Base-by-base conservation (phyloP, 129 eudicot species). In the Oenanthe sinensis region DNA sequence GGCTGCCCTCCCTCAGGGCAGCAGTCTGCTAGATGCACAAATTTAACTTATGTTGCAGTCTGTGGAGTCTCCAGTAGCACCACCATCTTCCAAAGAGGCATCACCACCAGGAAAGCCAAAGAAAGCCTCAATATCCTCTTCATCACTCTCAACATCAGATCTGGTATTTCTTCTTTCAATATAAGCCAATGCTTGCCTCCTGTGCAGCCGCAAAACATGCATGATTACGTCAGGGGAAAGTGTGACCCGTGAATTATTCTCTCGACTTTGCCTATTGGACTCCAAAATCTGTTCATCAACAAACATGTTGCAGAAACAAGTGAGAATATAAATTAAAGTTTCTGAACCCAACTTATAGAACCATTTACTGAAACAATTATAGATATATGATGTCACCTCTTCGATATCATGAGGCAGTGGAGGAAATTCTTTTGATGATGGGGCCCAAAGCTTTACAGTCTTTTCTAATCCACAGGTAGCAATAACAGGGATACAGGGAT, bases 131-230 rank as follows among this genome's bases (percentile, higher is more conserved):
- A 58, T 63, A 33, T 82, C 89, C 73, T 85, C 96, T 2, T 88
- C 96, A 26, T 86, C 90, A 71, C 86, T 86, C 60, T 84, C 89
- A 73, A 79, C 47, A 81, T 87, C 95, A 24, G 84, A 83, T 86
- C 92, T 84, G 50, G 82, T 76, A 19, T 77, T 79, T 75, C 90
- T 83, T 77, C 98, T 81, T 84, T 93, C 95, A 0, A 89, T 83
- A 79, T 87, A 93, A 75, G 90, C 91, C 81, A 85, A 80, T 13
- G 95, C 91, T 74, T 91, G 98, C 83, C 98, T 84, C 84, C 95
- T 85, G 71, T 91, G 94, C 49, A 93, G 84, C 60, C 98, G 90
- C 65, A 93, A 82, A 81, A 91, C 95, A 72, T 91, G 98, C 98
- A 93, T 93, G 30, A 87, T 85, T 46, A 90, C 89, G 58, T 89